phyloP scores from a whole-genome alignment of 23 red algal species.

The Porphyridium purpureum region DNA sequence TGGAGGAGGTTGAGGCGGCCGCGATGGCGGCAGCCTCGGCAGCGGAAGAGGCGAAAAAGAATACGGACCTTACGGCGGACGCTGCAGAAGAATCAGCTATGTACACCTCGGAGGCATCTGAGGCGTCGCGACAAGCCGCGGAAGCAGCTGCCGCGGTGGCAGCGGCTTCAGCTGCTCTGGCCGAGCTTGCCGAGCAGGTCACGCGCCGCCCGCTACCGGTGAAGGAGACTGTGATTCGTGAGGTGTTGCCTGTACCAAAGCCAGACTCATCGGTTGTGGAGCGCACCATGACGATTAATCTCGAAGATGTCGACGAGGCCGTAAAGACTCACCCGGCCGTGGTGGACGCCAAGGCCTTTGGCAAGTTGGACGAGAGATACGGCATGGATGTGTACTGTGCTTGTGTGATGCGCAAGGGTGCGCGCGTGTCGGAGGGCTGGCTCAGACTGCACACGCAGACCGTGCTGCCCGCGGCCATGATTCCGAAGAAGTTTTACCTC shows the following conservation, averaged over 20 bases:
- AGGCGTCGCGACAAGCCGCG: background rate
- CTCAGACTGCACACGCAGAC: slow-evolving; percentile 46
- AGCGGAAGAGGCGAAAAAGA: background rate
- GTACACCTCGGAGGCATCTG: background rate
- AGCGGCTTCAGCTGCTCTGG: background rate
- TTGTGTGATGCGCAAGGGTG: slow-evolving; percentile 18
- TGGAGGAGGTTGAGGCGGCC: background rate
- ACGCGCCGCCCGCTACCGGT: no score
- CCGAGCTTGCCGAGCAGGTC: no score
- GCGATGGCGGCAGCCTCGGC: background rate
- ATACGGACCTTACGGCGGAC: background rate
- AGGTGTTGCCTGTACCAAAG: background rate
- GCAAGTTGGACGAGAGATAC: slow-evolving; percentile 24
- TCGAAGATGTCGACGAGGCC: slow-evolving; percentile 47
- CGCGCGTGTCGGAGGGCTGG: slow-evolving; percentile 46
- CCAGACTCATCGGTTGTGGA: slow-evolving; percentile 22
- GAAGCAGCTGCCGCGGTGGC: background rate
- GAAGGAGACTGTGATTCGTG: no score
- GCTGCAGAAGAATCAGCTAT: background rate
- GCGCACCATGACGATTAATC: slow-evolving; percentile 21
- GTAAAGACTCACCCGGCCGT: slow-evolving; percentile 34
- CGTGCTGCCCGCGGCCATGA: slow-evolving; percentile 31
- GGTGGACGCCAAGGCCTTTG: slow-evolving; percentile 22
- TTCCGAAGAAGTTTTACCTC: slow-evolving; percentile 39
- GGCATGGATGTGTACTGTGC: slow-evolving; percentile 45